Evolutionary conservation across 768 basidiomycete genomes (phyloP), one percentile per base, ranked within the genome.

Genomic region (Leccinum disarticulatum): DNA sequence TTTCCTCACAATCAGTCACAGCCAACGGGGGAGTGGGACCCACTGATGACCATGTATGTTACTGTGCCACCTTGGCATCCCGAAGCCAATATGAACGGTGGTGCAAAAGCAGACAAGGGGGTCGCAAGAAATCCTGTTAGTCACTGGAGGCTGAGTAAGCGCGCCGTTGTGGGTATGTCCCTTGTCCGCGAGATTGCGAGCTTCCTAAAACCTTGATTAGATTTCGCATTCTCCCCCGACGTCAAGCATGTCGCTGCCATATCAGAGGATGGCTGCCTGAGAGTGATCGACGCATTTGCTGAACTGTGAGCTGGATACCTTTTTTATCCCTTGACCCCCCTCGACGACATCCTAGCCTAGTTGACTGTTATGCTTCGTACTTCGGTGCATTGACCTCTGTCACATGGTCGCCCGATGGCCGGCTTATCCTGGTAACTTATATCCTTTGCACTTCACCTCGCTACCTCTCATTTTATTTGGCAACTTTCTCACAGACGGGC

Each of bases 361-460:
- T 94, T 19, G 94, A 98, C 70, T 92, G 91, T 62, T 98, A 92
- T 69, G 87, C 92, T 1, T 93, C 94, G 4, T 99, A 99, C 73
- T 99, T 98, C 68, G 96, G 95, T 15, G 82, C 92, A 2, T 71
- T 99, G 36, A 95, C 88, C 4, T 92, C 89, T 63, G 87, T 98
- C 2, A 86, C 92, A 0, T 98, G 95, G 95, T 95, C 94, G 3
- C 95, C 95, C 0, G 95, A 98, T 71, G 92, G 93, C 13, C 85
- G 95, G 19, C 98, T 96, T 70, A 88, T 99, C 51, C 74, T 97
- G 60, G 93, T 91, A 35, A 35, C 13, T 35, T 14, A 71, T 17
- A 54, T 49, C 51, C 27, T 38, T 57, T 54, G 19, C 17, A n/a
- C 11, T 61, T 56, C 22, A 11, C 43, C 3, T 55, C 22, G 51